phyloP scores from a whole-genome alignment of 73 alveolate genomes.

The Vitrella brassicaformis region DNA sequence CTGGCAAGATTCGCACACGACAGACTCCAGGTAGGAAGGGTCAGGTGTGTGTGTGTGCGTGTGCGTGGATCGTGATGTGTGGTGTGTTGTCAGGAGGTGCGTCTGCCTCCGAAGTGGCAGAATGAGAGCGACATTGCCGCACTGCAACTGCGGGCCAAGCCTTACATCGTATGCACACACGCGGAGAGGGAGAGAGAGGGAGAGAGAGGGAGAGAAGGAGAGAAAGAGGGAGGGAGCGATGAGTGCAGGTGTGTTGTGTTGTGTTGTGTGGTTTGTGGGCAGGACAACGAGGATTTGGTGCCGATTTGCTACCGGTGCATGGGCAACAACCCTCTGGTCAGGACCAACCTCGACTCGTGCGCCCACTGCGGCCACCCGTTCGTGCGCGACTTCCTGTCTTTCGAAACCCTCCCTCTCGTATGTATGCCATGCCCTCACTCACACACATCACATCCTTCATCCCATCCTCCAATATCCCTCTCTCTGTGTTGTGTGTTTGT shows the following conservation, averaged over 20 bases:
- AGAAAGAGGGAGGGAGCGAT: no score
- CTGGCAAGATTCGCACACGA: slow-evolving; percentile 72
- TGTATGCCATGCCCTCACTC: slow-evolving; percentile 32
- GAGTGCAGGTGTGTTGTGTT: no score
- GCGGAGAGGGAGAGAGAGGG: no score
- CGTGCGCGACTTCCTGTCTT: slow-evolving; percentile 59
- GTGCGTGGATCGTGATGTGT: no score
- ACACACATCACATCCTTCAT: no score
- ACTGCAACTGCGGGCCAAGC: slow-evolving; percentile 64
- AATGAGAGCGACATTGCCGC: slow-evolving; percentile 70
- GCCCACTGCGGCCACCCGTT: slow-evolving; percentile 65
- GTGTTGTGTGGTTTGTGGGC: no score
- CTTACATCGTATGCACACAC: no score
- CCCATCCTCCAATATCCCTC: no score
- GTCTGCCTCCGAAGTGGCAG: slow-evolving; percentile 64
- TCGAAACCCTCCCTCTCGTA: slow-evolving; percentile 80
- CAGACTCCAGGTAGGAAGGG: slow-evolving; percentile 55
- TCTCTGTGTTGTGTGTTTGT: no score
- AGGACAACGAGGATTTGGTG: slow-evolving; percentile 62
- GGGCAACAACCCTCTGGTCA: slow-evolving; percentile 53
- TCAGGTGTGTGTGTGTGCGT: no score
- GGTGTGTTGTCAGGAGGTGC: no score
- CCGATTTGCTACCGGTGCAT: slow-evolving; percentile 70
- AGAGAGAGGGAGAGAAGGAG: no score
- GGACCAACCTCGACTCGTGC: slow-evolving; percentile 66